Conservation (phyloP, 1,284 basidiomycete species). For the Cryptococcus sp. region DNA sequence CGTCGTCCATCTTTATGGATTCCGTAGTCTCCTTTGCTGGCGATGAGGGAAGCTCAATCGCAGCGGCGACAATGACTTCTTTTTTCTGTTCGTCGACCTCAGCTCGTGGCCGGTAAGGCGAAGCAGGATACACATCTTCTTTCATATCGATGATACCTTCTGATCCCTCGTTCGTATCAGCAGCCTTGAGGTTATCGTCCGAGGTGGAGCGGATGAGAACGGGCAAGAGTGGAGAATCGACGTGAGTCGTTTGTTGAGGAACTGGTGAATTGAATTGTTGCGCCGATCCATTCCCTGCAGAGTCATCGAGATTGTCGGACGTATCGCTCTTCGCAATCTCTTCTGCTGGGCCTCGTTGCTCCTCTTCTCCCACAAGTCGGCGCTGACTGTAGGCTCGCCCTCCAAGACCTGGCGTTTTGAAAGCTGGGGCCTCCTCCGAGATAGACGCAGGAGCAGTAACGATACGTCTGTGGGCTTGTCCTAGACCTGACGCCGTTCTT, state of each 20-base stretch:
- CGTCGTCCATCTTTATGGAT: neutral
- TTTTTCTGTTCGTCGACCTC: conserved; percentile 1
- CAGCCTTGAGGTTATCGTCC: conserved; percentile 8
- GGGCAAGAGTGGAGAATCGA: conserved; percentile 18
- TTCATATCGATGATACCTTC: conserved; percentile 16
- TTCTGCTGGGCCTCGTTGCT: neutral
- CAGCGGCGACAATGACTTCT: conserved; percentile 9
- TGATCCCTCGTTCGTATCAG: conserved; percentile 3
- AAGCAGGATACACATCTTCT: conserved; percentile 16
- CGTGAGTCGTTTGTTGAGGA: neutral
- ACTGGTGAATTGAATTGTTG: neutral
- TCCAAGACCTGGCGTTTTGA: conserved; percentile 5
- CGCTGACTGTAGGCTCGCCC: neutral
- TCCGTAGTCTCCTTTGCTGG: conserved; percentile 1
- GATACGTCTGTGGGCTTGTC: conserved; percentile 33
- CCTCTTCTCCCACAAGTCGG: neutral
- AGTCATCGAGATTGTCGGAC: neutral
- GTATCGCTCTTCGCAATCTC: neutral
- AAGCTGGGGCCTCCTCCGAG: conserved; percentile 3
- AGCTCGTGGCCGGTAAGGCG: neutral
- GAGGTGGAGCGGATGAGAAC: conserved; percentile 16
- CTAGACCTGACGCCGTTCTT: conserved; percentile 16
- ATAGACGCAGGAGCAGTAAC: conserved; percentile 29
- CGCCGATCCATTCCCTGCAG: neutral
- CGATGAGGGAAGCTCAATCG: conserved; percentile 7